Percentiles rank a stretch among this genome's conserved stretches.
These are phyloP conservation scores for Deinandra increscens DNA, from an alignment of 129 eudicot genomes.

Conservation along the genomic window DNA sequence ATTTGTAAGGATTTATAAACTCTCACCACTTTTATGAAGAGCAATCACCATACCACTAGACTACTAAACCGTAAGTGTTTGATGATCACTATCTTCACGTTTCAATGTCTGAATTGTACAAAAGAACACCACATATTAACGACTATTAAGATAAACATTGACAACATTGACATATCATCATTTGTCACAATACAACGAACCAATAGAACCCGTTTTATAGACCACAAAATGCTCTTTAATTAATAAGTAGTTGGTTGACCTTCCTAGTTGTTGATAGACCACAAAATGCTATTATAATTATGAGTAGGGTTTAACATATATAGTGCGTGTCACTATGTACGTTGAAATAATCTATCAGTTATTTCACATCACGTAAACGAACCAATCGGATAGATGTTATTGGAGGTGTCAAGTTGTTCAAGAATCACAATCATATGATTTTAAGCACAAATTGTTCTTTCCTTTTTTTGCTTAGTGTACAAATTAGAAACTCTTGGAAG, in stretches of 20 bases:
- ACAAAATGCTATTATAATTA: neutral
- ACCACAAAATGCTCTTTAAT: too few species aligned
- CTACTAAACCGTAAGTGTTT: too few species aligned
- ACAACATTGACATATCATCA: too few species aligned
- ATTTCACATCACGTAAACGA: slow-evolving; percentile 4
- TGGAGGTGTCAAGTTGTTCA: neutral
- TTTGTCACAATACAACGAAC: slow-evolving; percentile 19
- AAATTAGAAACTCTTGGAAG: neutral
- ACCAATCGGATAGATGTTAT: neutral
- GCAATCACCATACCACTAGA: too few species aligned
- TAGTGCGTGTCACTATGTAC: neutral
- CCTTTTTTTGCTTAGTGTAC: neutral
- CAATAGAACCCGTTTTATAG: too few species aligned
- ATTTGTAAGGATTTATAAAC: too few species aligned
- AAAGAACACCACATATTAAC: neutral
- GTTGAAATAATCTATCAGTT: neutral
- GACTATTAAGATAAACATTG: neutral
- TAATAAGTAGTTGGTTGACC: slow-evolving; percentile 14
- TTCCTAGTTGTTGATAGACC: slow-evolving; percentile 8
- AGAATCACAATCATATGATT: neutral
- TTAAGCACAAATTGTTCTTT: neutral
- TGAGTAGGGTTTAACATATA: neutral
- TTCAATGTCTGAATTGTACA: too few species aligned
- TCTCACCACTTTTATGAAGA: too few species aligned
- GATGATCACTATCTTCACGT: neutral